These are phyloP conservation scores for Lathyrus oleraceus DNA, from an alignment of 306 rosid genomes.

Conservation along the genomic window DNA sequence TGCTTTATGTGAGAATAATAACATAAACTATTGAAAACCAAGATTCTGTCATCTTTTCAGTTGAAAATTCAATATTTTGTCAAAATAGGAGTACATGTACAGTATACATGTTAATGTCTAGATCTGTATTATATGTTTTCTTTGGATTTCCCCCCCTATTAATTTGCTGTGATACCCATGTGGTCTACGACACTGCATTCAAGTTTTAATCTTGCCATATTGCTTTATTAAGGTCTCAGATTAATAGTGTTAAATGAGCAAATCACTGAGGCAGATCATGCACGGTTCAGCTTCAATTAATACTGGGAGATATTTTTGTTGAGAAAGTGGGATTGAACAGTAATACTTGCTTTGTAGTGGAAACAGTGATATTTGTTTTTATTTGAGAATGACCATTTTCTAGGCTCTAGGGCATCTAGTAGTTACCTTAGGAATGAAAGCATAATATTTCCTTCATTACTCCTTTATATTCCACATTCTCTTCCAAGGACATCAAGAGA, in stretches of 20 bases:
- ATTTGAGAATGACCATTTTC: conserved; percentile 20
- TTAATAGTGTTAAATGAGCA: too few species aligned
- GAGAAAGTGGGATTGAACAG: conserved; percentile 22
- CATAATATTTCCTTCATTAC: background rate
- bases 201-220: conserved; percentile 7
- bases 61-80: conserved; percentile 21
- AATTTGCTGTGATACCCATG: background rate
- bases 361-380: background rate
- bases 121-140: background rate
- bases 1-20: conserved; percentile 20
- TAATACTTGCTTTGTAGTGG: conserved; percentile 10
- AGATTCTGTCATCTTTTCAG: conserved; percentile 15
- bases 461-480: conserved; percentile 23
- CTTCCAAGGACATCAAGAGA: conserved; percentile 10
- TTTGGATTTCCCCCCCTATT: background rate
- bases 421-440: conserved; percentile 22
- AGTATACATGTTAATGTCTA: conserved; percentile 1
- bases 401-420: conserved; percentile 16
- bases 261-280: too few species aligned
- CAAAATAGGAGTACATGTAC: background rate
- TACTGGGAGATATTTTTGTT: background rate
- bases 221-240: too few species aligned
- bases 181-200: background rate
- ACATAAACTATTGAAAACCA: background rate
- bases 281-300: conserved; percentile 1